Conservation (phyloP, 192 early-diverging fungal species). For the Coemansia sp. region DNA sequence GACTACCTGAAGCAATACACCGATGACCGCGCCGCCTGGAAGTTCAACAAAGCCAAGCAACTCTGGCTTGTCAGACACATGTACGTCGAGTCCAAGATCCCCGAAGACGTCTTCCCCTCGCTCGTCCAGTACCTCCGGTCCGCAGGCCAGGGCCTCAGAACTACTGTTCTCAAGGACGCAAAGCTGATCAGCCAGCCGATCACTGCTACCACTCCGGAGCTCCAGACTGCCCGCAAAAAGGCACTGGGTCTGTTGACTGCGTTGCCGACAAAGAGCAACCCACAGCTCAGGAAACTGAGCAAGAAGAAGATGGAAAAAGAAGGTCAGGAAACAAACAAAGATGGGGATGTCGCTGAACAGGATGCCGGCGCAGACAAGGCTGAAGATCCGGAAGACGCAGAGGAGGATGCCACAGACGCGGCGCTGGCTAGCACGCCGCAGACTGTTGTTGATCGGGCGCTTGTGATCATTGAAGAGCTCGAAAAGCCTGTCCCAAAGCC, state of each 20-base stretch:
- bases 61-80: slow-evolving; percentile 45
- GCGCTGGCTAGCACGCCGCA: background rate
- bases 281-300: background rate
- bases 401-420: background rate
- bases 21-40: slow-evolving; percentile 21
- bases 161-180: slow-evolving; percentile 29
- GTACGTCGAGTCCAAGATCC: slow-evolving; percentile 31
- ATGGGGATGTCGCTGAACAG: background rate
- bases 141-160: slow-evolving; percentile 8
- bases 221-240: background rate
- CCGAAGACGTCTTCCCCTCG: slow-evolving; percentile 23
- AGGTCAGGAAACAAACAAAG: background rate
- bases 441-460: background rate
- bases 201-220: background rate
- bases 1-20: slow-evolving; percentile 32
- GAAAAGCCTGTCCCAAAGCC: background rate
- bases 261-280: background rate
- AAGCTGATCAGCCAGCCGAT: slow-evolving; percentile 8
- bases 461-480: background rate
- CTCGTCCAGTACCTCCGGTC: slow-evolving; percentile 27
- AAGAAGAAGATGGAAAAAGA: background rate
- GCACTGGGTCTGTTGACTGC: background rate
- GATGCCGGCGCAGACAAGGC: background rate
- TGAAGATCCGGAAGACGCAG: too few relatives aligned
- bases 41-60: slow-evolving; percentile 51